Conservation (phyloP, 768 basidiomycete genomes). For the Xerocomellus chrysenteron region DNA sequence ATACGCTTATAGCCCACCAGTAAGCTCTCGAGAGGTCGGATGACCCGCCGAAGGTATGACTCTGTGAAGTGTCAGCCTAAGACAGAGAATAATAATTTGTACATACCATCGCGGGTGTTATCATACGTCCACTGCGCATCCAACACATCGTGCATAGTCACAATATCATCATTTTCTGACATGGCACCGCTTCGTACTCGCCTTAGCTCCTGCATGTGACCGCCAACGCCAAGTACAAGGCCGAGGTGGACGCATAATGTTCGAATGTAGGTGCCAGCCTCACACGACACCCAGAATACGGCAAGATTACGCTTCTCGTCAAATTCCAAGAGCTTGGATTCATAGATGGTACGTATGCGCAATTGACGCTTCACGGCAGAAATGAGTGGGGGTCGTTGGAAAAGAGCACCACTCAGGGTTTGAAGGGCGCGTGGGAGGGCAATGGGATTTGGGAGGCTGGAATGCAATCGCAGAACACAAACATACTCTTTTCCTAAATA, state of each 20-base stretch:
- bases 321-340: slow-evolving; percentile 93
- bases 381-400: slow-evolving; percentile 98
- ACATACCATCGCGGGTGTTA: slow-evolving; percentile 89
- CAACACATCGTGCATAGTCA: slow-evolving; percentile 99
- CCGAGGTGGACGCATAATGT: slow-evolving; percentile 98
- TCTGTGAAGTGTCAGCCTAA: slow-evolving; percentile 48
- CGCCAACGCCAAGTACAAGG: slow-evolving; percentile 90
- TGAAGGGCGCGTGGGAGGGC: slow-evolving; percentile 91
- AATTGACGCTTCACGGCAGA: slow-evolving; percentile 98
- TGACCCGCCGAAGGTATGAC: slow-evolving; percentile 92
- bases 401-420: slow-evolving; percentile 95
- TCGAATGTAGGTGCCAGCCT: slow-evolving; percentile 95
- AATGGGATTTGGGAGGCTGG: slow-evolving; percentile 74
- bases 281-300: slow-evolving; percentile 98
- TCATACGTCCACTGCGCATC: slow-evolving; percentile 99
- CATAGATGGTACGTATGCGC: slow-evolving; percentile 95
- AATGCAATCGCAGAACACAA: slow-evolving; percentile 91
- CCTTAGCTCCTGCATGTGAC: slow-evolving; percentile 99
- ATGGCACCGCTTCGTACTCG: slow-evolving; percentile 94
- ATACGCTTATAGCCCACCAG: slow-evolving; percentile 97
- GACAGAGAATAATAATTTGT: slow-evolving; percentile 3
- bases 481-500: slow-evolving; percentile 92
- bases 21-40: slow-evolving; percentile 91
- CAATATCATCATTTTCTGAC: slow-evolving; percentile 97
- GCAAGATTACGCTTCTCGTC: slow-evolving; percentile 96